phyloP scores from a whole-genome alignment of 768 basidiomycete species.

The Coprinellus aureogranulatus region DNA sequence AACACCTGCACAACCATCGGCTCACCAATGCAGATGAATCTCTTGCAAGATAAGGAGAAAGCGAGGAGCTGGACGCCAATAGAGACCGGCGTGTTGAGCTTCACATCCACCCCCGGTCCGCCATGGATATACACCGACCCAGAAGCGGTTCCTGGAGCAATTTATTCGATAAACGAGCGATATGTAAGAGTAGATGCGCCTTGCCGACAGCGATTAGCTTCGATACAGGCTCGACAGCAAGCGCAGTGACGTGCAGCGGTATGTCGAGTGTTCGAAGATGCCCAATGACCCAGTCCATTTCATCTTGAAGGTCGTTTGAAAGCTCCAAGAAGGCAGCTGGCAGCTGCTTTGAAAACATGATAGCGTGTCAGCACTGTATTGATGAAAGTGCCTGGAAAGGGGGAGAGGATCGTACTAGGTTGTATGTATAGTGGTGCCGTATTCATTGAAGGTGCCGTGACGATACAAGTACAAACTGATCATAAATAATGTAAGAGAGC shows the following conservation, averaged over 20 bases:
- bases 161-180: background rate
- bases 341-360: constrained; percentile 44
- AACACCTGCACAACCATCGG: background rate
- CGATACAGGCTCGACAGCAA: constrained; percentile 59
- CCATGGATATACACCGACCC: constrained; percentile 70
- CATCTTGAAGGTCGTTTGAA: constrained; percentile 55
- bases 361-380: background rate
- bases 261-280: constrained; percentile 48
- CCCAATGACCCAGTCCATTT: constrained; percentile 56
- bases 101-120: constrained; percentile 58
- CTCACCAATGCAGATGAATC: constrained; percentile 64
- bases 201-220: constrained; percentile 62
- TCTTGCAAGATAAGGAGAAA: constrained; percentile 54
- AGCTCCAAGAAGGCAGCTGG: constrained; percentile 45
- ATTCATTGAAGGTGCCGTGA: constrained; percentile 2
- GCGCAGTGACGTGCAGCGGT: constrained; percentile 46
- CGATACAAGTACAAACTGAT: constrained; percentile 5
- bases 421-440: constrained; percentile 1
- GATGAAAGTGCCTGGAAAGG: background rate
- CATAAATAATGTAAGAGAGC: background rate
- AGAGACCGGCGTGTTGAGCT: constrained; percentile 44
- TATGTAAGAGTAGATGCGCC: constrained; percentile 8
- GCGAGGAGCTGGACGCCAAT: constrained; percentile 56
- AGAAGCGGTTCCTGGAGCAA: constrained; percentile 52
- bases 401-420: no score